Evolutionary conservation across 805 yeast species (phyloP).

Genomic region (Wickerhamomyces sydowiorum): DNA sequence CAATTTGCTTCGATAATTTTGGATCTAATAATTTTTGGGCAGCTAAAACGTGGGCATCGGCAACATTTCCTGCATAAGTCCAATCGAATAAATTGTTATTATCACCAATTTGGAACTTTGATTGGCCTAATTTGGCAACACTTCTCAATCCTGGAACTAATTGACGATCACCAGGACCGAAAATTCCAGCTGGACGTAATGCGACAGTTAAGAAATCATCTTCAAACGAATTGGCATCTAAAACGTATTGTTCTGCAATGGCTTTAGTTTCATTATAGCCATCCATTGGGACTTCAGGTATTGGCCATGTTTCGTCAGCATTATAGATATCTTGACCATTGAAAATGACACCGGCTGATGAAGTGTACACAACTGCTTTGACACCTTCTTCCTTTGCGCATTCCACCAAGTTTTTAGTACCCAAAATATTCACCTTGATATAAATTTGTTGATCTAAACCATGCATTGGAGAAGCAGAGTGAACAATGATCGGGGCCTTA

Average conservation of each 20-base stretch:
- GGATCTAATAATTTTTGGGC: conserved; percentile 65
- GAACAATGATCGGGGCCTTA: conserved; percentile 74
- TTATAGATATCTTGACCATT: conserved; percentile 90
- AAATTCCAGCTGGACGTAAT: conserved; percentile 94
- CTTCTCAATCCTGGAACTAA: conserved; percentile 86
- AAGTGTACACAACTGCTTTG: conserved; percentile 82
- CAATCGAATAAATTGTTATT: conserved; percentile 92
- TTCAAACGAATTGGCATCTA: conserved; percentile 59
- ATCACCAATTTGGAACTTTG: conserved; percentile 91
- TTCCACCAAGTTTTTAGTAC: conserved; percentile 70
- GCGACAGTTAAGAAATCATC: conserved; percentile 70
- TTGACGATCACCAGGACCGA: conserved; percentile 98
- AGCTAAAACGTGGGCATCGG: conserved; percentile 92
- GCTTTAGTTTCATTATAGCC: conserved; percentile 96
- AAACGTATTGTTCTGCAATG: conserved; percentile 76
- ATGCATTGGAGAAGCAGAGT: conserved; percentile 95
- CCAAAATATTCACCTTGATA: conserved; percentile 85
- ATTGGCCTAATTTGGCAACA: conserved; percentile 79
- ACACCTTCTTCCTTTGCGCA: conserved; percentile 47
- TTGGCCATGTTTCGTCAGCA: conserved; percentile 93
- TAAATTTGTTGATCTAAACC: conserved; percentile 79
- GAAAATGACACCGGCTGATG: conserved; percentile 96
- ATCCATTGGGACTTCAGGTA: conserved; percentile 90
- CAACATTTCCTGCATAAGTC: conserved; percentile 98
- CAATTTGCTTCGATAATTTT: conserved; percentile 38